Conservation (phyloP, 305 asterid genomes). For the Andrographis paniculata region DNA sequence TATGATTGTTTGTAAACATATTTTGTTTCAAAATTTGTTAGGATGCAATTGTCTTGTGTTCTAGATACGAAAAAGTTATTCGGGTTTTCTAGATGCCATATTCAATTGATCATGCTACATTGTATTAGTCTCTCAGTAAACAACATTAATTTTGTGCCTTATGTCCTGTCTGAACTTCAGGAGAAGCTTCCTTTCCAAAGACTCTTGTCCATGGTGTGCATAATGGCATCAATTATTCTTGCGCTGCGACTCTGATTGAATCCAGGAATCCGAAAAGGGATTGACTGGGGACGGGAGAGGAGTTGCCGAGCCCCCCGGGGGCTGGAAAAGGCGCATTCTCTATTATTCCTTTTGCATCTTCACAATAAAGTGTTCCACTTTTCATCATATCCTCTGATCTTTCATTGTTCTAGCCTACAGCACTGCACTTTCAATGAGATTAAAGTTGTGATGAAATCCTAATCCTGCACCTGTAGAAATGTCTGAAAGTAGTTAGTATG, state of each 20-base stretch:
- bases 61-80: background rate
- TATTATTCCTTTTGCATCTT: slow-evolving; percentile 7
- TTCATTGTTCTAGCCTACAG: too few relatives aligned
- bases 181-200: slow-evolving; percentile 24
- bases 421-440: too few relatives aligned
- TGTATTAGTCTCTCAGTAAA: background rate
- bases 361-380: background rate
- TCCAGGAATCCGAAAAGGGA: background rate
- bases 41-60: background rate
- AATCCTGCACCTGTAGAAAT: background rate
- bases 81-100: too few relatives aligned
- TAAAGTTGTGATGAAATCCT: too few relatives aligned
- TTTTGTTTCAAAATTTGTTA: too few relatives aligned
- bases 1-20: too few relatives aligned
- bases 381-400: background rate
- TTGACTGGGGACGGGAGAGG: too few relatives aligned
- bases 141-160: background rate
- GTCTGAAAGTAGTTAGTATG: too few relatives aligned
- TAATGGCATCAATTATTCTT: slow-evolving; percentile 15
- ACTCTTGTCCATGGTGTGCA: slow-evolving; percentile 22
- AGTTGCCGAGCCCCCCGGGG: too few relatives aligned
- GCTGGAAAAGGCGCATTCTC: slow-evolving; percentile 6
- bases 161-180: slow-evolving; percentile 16
- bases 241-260: slow-evolving; percentile 19
- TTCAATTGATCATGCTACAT: too few relatives aligned